phyloP scores from a whole-genome alignment of 805 yeast species.

The Teunomyces tritomae region DNA sequence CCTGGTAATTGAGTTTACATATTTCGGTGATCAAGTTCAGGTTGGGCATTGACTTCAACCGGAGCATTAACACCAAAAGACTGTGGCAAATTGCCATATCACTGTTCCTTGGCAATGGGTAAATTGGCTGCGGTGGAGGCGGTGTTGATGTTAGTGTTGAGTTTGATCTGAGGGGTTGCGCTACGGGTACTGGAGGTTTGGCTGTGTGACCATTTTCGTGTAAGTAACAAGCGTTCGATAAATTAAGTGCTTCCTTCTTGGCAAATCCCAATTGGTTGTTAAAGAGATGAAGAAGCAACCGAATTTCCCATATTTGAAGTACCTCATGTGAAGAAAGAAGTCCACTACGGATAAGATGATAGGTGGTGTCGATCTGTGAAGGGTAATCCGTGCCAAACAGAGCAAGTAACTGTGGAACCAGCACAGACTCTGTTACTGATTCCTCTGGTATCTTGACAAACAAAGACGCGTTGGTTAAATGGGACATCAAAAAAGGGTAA shows the following conservation, averaged over 20 bases:
- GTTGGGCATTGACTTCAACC: constrained; percentile 44
- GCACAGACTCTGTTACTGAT: neutral
- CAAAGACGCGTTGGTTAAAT: constrained; percentile 12
- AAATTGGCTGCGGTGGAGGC: constrained; percentile 16
- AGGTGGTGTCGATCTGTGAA: constrained; percentile 13
- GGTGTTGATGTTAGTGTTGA: neutral
- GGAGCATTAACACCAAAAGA: constrained; percentile 31
- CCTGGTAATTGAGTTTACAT: constrained; percentile 35
- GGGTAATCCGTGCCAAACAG: constrained; percentile 2
- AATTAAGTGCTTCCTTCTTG: constrained; percentile 34
- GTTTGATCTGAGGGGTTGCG: constrained; percentile 1
- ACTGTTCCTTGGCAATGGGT: constrained; percentile 39
- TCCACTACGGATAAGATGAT: constrained; percentile 12
- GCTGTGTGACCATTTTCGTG: constrained; percentile 22
- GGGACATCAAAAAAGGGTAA: constrained; percentile 2
- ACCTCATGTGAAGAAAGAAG: constrained; percentile 9
- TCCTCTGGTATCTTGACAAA: constrained; percentile 15
- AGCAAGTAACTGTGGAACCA: neutral
- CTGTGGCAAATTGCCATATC: constrained; percentile 23
- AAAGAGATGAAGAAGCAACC: constrained; percentile 32
- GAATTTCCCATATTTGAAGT: constrained; percentile 33
- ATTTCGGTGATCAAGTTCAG: constrained; percentile 41
- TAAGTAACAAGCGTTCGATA: constrained; percentile 35
- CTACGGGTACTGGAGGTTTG: neutral
- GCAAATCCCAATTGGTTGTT: constrained; percentile 28